phyloP scores from a whole-genome alignment of 2,329 filamentous ascomycete species.

The Fusarium hainanense region DNA sequence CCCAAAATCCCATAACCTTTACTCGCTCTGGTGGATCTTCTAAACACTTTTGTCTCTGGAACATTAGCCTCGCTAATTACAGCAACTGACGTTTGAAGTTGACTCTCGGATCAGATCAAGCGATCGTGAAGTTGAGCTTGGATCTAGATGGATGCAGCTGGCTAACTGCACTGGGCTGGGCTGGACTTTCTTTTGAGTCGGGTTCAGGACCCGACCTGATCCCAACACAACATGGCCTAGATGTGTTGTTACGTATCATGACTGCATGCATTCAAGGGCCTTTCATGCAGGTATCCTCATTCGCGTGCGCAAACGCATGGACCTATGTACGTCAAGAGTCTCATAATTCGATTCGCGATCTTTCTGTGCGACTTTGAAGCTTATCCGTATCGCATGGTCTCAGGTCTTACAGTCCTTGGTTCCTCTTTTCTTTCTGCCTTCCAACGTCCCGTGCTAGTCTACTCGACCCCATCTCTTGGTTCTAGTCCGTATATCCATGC shows the following conservation, averaged over 20 bases:
- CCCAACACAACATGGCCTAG: constrained; percentile 18
- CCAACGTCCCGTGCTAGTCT: not conserved
- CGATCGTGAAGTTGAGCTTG: constrained; percentile 17
- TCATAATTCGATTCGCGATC: constrained; percentile 35
- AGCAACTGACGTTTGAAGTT: constrained; percentile 17
- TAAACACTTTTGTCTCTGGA: constrained; percentile 30
- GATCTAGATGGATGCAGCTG: constrained; percentile 16
- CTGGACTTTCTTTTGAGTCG: constrained; percentile 22
- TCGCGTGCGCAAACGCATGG: constrained; percentile 38
- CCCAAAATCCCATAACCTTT: constrained; percentile 35
- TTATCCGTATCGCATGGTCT: constrained; percentile 19
- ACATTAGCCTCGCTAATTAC: constrained; percentile 13
- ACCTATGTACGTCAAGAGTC: constrained; percentile 32
- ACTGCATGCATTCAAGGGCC: constrained; percentile 44
- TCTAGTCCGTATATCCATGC: constrained; percentile 9
- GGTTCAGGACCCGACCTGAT: constrained; percentile 35
- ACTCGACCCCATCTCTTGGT: constrained; percentile 3
- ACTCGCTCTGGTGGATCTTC: constrained; percentile 34
- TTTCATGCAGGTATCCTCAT: constrained; percentile 43
- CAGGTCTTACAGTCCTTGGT: constrained; percentile 25
- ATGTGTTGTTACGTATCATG: constrained; percentile 44
- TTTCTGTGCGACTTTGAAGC: constrained; percentile 33
- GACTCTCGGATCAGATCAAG: constrained; percentile 22
- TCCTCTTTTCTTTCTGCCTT: constrained; percentile 2
- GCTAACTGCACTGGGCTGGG: constrained; percentile 30